These are phyloP conservation scores for Beverwykella pulmonaria DNA, from an alignment of 495 filamentous ascomycete species.

Conservation along the genomic window DNA sequence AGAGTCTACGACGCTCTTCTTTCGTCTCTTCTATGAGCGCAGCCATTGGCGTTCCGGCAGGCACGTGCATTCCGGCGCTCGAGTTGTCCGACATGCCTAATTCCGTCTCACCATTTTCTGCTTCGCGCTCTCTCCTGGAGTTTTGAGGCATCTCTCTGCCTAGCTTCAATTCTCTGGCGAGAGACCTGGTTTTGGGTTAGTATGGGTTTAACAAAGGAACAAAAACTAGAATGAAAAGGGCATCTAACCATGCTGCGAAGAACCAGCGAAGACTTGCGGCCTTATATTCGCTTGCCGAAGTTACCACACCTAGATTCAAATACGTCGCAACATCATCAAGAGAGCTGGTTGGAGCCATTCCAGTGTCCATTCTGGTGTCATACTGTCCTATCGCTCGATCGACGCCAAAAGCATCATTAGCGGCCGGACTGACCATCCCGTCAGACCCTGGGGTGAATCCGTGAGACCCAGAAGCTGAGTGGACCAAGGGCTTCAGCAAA, in stretches of 20 bases:
- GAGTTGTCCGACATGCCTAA: constrained; percentile 22
- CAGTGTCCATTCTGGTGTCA: constrained; percentile 22
- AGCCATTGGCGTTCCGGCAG: constrained; percentile 23
- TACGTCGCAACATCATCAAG: constrained; percentile 39
- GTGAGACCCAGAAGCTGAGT: constrained; percentile 23
- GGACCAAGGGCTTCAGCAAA: constrained; percentile 38
- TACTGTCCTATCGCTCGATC: constrained; percentile 21
- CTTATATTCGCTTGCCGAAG: constrained; percentile 39
- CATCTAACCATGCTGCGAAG: background rate
- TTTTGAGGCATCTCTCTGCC: constrained; percentile 29
- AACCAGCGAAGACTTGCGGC: constrained; percentile 37
- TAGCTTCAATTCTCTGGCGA: constrained; percentile 38
- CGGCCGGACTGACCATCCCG: constrained; percentile 20
- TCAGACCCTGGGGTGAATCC: constrained; percentile 23
- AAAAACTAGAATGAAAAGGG: background rate
- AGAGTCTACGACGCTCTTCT: constrained; percentile 55
- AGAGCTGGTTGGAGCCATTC: constrained; percentile 19
- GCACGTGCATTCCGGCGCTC: constrained; percentile 10
- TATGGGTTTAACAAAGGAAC: background rate
- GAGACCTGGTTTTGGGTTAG: background rate
- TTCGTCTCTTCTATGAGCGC: constrained; percentile 45
- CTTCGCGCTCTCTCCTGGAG: constrained; percentile 15
- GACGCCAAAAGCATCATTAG: constrained; percentile 35
- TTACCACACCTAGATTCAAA: constrained; percentile 37
- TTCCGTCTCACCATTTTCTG: constrained; percentile 17